Evolutionary conservation across 768 basidiomycete species (phyloP).

Genomic region (Suillus decipiens): DNA sequence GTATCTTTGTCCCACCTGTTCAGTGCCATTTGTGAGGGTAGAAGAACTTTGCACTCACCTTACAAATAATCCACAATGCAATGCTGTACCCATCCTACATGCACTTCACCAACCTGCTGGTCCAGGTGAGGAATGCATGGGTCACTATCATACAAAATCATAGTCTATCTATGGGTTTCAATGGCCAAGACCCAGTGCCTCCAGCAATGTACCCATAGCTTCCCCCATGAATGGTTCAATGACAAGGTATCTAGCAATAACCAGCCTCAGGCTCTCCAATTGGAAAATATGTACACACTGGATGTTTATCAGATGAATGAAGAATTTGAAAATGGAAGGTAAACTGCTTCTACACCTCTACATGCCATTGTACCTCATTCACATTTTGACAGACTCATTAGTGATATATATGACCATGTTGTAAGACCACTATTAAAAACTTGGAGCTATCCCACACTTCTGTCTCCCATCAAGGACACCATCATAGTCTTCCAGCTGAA

Average conservation of each 20-base stretch:
- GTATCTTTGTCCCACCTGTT: no score
- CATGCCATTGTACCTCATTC: background rate
- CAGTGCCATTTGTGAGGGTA: no score
- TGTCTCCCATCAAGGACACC: no score
- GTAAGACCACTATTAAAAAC: background rate
- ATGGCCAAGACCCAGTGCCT: background rate
- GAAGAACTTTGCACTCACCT: no score
- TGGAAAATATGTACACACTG: background rate
- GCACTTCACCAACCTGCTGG: no score
- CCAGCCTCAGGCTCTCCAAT: background rate
- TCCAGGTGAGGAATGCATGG: no score
- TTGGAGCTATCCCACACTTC: background rate
- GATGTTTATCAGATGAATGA: background rate
- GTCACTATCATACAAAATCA: no score
- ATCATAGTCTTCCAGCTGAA: no score
- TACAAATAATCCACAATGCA: no score
- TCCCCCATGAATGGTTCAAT: background rate
- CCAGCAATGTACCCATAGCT: background rate
- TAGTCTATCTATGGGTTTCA: no score
- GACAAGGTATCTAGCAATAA: background rate
- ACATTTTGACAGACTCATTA: background rate
- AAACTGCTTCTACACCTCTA: background rate
- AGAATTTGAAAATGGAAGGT: background rate
- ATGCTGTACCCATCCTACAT: no score
- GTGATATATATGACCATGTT: background rate